phyloP scores from a whole-genome alignment of 805 yeast genomes.

The Ogataea populi-albae region DNA sequence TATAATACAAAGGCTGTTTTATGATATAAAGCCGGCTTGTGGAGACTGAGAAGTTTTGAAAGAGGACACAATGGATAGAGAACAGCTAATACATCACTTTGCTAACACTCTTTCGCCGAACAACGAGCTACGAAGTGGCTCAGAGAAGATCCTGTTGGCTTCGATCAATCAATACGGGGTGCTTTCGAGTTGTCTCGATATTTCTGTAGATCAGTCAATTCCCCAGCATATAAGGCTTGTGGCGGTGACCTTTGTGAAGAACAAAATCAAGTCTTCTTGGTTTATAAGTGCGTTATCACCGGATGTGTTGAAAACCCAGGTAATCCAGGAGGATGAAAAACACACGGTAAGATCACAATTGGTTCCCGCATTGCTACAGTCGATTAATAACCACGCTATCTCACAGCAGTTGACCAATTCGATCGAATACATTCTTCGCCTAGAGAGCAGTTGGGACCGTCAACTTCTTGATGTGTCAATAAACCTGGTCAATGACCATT shows the following conservation, averaged over 20 bases:
- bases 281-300: constrained; percentile 28
- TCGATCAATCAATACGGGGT: constrained; percentile 45
- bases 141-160: constrained; percentile 41
- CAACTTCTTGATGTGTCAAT: constrained; percentile 46
- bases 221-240: constrained; percentile 57
- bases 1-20: background rate
- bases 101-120: constrained; percentile 50
- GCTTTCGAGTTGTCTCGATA: constrained; percentile 42
- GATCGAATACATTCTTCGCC: constrained; percentile 49
- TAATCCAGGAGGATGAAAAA: constrained; percentile 51
- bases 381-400: constrained; percentile 41
- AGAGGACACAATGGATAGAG: constrained; percentile 38
- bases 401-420: constrained; percentile 58
- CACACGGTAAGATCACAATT: constrained; percentile 61
- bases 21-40: too few species aligned
- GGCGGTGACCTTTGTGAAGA: constrained; percentile 81
- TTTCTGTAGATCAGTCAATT: constrained; percentile 37
- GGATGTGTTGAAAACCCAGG: constrained; percentile 19
- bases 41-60: background rate
- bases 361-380: constrained; percentile 51
- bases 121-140: constrained; percentile 38
- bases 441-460: constrained; percentile 50
- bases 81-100: constrained; percentile 42
- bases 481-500: constrained; percentile 39
- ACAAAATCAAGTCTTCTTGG: constrained; percentile 70